Base-by-base conservation (phyloP, 805 yeast genomes). In the Barnettozyma sucrosica region DNA sequence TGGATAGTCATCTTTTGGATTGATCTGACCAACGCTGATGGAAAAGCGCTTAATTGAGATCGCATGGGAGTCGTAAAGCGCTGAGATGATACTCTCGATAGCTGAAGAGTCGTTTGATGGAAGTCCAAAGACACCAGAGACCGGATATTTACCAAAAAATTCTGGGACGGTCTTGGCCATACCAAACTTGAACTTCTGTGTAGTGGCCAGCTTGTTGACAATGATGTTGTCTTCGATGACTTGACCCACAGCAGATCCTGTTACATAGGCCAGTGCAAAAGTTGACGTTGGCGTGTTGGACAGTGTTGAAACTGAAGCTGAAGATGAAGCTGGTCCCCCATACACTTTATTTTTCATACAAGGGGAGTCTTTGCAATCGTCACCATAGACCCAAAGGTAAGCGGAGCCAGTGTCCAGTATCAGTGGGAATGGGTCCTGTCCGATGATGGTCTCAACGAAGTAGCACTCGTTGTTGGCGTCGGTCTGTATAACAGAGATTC, bases 321-420 rank as follows among this genome's bases (percentile, higher is more conserved):
- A 24, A 18, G 48, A 41, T 54, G 64, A 19, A 4, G 46, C 28
- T 3, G 38, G 36, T 19, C 52, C 30, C 1, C 55, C 41, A 51
- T 64, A 69, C 3, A 67, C 50, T 7, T 56, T 51, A 26, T 66
- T 58, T 30, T 56, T 56, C 3, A 57, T 44, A 54, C 86, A 81
- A 1, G 77, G 67, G 9, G 53, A 49, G 44, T 70, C 70, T 1
- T 65, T 60, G 64, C 87, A 81, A 34, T 72, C 62, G 1, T 68
- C 59, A 42, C 77, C 80, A 58, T 79, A 80, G 4, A 82, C 70
- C 88, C 88, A 82, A 2, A 80, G 59, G 48, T 80, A 75, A 16
- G 81, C 80, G 24, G 84, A 78, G 7, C 85, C 87, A 0, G 88
- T 82, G 61, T 82, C 88, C 16, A 82, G 64, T 18, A 82, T 68